phyloP scores from a whole-genome alignment of 768 basidiomycete species.

The Polyporus arcularius region DNA sequence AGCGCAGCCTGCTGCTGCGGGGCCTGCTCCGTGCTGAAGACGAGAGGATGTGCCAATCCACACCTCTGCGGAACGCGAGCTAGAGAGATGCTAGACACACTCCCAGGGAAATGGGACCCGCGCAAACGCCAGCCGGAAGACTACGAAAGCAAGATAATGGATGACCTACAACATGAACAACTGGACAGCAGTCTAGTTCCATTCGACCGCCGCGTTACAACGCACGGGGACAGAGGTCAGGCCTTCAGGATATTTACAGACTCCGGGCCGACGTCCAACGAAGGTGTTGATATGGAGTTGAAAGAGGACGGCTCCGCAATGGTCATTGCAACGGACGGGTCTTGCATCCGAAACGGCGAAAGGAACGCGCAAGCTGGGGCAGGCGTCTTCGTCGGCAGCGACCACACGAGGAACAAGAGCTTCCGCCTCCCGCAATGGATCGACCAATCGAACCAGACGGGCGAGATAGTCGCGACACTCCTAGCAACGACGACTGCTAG shows the following conservation, averaged over 20 bases:
- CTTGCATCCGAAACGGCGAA: slow-evolving; percentile 1
- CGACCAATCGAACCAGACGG: slow-evolving; percentile 1
- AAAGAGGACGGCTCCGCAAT: not conserved
- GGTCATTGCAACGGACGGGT: not conserved
- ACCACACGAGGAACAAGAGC: not conserved
- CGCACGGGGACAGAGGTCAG: not conserved
- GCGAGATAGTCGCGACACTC: not conserved
- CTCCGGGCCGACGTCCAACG: not conserved
- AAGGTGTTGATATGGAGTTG: not conserved
- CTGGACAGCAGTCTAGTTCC: not conserved
- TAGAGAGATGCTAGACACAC: not conserved
- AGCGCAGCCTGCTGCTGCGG: not conserved
- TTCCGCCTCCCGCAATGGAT: not conserved
- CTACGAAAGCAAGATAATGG: not conserved
- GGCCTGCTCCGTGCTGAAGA: not conserved
- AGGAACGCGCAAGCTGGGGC: not conserved
- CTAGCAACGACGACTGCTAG: not conserved
- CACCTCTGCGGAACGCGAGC: not conserved
- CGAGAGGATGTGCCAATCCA: not conserved
- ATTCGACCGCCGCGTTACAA: not conserved
- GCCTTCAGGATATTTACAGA: slow-evolving; percentile 3
- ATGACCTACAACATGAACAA: not conserved
- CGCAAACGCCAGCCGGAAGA: slow-evolving; percentile 1
- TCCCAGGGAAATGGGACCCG: slow-evolving; percentile 3
- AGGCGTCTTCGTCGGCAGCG: not conserved